Evolutionary conservation across 140 eudicot genomes (phyloP).

Genomic region (Bidens hawaiensis): DNA sequence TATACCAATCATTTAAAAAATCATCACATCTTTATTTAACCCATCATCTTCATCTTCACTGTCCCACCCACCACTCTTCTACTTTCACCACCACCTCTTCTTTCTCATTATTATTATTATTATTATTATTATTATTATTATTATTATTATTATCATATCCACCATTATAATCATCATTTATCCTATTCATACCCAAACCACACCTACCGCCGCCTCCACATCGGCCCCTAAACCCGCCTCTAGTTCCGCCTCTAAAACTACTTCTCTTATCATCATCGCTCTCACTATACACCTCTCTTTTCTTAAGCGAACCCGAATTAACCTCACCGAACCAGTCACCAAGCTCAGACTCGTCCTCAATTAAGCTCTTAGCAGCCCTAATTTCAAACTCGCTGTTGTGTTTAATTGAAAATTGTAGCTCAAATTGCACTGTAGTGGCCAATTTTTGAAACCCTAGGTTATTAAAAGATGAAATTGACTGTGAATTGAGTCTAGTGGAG

Average conservation of each 20-base stretch:
- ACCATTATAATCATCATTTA: slow-evolving; percentile 18
- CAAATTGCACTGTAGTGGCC: background rate
- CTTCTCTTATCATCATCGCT: slow-evolving; percentile 21
- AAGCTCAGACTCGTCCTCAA: slow-evolving; percentile 70
- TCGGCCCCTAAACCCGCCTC: slow-evolving; percentile 26
- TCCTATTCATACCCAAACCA: slow-evolving; percentile 9
- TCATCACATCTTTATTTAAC: too few species aligned
- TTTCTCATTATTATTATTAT: too few species aligned
- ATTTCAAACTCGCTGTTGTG: slow-evolving; percentile 52
- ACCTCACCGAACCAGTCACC: slow-evolving; percentile 67
- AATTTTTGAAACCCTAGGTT: slow-evolving; percentile 23
- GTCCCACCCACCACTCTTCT: too few species aligned
- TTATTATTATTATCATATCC: too few species aligned
- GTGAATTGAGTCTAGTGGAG: too few species aligned
- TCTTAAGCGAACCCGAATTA: slow-evolving; percentile 36
- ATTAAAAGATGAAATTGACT: slow-evolving; percentile 24
- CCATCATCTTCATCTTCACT: too few species aligned
- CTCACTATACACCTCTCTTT: slow-evolving; percentile 27
- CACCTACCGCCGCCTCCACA: too few species aligned
- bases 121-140: too few species aligned
- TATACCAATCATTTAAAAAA: too few species aligned
- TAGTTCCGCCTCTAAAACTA: slow-evolving; percentile 19
- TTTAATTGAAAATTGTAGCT: slow-evolving; percentile 15
- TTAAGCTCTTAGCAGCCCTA: too few species aligned
- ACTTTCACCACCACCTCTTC: too few species aligned